Evolutionary conservation across 257 asterid genomes (phyloP), one percentile per base, ranked within the genome.

Genomic region (Capsicum rhomboideum): DNA sequence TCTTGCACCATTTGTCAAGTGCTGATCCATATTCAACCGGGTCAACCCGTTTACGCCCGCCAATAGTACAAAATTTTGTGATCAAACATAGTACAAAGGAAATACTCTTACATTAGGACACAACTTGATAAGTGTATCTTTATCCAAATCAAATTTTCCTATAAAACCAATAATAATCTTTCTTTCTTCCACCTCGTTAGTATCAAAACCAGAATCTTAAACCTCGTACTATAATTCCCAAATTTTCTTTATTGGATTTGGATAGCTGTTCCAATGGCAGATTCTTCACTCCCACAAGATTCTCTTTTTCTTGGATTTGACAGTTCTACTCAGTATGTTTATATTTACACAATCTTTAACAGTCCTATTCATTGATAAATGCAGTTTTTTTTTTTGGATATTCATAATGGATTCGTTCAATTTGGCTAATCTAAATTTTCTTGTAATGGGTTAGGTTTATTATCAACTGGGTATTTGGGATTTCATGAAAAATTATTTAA

Each of bases 251-350:
- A 12, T n/a, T 6, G 3, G 55, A 71, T n/a, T 71, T 37, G 16
- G 16, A 40, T 5, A 71, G 18, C 0, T 54, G n/a, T 84, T 84
- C 11, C 18, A 44, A 94, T 95, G 99, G 97, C 85, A 86, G 93
- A 90, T 83, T 85, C 52, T 86, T 89, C 92, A 84, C 92, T 94
- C 63, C 97, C 97, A 17, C 86, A 83, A 13, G 95, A 88, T 85
- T 87, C 97, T 21, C 90, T 90, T 29, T 95, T 94, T 87, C 97
- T 95, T 82, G 99, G 99, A 52, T 87, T 94, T 56, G 99, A 95
- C 54, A 93, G 97, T 90, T 95, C 98, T 55, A 95, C 99, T 8
- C 99, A 95, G 98, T 95, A 83, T 90, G 98, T 82, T 17, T 64
- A 46, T 90, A 64, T 64, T 34, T 40, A 42, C 10, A 40, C 10